Conservation (phyloP, 768 basidiomycete species). For the Leccinellum luteum region DNA sequence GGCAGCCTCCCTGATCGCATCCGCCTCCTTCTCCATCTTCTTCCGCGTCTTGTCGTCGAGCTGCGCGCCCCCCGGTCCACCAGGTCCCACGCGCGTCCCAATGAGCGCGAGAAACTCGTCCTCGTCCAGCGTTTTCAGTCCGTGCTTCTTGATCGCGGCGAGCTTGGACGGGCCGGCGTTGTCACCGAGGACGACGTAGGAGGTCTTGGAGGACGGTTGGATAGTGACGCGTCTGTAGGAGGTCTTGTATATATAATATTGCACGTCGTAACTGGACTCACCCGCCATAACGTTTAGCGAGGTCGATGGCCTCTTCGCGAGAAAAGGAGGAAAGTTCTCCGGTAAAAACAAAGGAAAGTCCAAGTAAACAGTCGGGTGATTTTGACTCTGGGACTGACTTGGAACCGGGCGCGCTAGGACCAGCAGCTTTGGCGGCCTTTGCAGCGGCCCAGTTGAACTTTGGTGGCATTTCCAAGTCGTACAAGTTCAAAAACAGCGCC, state of each 20-base stretch:
- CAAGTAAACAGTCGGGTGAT: constrained; percentile 77
- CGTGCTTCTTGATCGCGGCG: constrained; percentile 80
- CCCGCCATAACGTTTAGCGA: constrained; percentile 94
- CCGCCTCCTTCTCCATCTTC: constrained; percentile 77
- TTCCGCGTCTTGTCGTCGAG: constrained; percentile 80
- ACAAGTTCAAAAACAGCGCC: neutral
- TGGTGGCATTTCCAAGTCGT: neutral
- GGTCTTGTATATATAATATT: neutral
- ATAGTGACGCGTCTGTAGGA: constrained; percentile 72
- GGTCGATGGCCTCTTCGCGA: constrained; percentile 80
- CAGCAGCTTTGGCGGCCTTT: constrained; percentile 59
- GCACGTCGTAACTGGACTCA: constrained; percentile 36
- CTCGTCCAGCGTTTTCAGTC: constrained; percentile 73
- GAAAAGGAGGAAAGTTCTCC: constrained; percentile 87
- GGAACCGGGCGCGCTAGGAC: constrained; percentile 55
- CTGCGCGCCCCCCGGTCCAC: constrained; percentile 30
- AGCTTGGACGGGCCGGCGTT: constrained; percentile 89
- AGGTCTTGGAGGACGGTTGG: constrained; percentile 87
- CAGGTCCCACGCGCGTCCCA: constrained; percentile 57
- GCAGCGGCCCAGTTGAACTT: constrained; percentile 47
- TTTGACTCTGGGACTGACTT: constrained; percentile 68
- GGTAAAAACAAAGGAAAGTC: constrained; percentile 92
- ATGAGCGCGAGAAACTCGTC: constrained; percentile 87
- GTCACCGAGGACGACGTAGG: constrained; percentile 84
- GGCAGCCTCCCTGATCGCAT: constrained; percentile 68